Conservation (phyloP, 1,284 basidiomycete species). For the Leucocoprinus gongylophorus region DNA sequence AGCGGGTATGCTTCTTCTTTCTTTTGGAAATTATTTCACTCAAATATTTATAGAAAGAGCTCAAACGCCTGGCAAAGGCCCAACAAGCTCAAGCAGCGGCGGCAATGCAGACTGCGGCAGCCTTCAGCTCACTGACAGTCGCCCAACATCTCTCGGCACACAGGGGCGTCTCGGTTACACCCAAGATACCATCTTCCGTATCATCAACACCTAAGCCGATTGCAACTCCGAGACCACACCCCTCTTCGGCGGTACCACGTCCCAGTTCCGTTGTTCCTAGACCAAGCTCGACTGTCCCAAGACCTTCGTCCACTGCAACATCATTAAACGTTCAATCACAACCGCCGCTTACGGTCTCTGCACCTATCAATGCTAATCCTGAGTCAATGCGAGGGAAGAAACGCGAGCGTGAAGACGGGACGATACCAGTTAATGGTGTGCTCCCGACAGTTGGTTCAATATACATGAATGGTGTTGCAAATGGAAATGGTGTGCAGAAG, state of each 20-base stretch:
- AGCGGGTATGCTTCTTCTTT: constrained; percentile 44
- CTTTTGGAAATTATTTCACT: not conserved
- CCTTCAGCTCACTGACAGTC: constrained; percentile 16
- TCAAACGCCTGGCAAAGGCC: constrained; percentile 59
- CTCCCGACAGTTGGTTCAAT: constrained; percentile 9
- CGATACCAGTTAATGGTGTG: constrained; percentile 19
- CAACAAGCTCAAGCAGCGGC: constrained; percentile 31
- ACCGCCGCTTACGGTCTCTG: constrained; percentile 15
- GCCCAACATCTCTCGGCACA: constrained; percentile 29
- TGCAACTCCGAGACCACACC: constrained; percentile 20
- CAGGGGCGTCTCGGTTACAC: constrained; percentile 25
- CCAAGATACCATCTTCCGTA: constrained; percentile 19
- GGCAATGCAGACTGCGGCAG: constrained; percentile 8
- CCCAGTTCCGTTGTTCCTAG: constrained; percentile 27
- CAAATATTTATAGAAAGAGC: constrained; percentile 50
- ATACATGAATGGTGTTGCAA: constrained; percentile 9
- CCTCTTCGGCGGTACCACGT: constrained; percentile 24
- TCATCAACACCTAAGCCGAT: constrained; percentile 15
- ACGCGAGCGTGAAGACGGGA: constrained; percentile 40
- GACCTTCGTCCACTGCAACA: constrained; percentile 19
- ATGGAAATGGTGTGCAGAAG: constrained; percentile 9
- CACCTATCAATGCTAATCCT: constrained; percentile 24
- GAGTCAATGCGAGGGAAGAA: constrained; percentile 42
- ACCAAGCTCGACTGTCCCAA: constrained; percentile 24
- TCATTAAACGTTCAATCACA: constrained; percentile 4